phyloP scores from a whole-genome alignment of 305 asterid species.

The Solanum hybrid region DNA sequence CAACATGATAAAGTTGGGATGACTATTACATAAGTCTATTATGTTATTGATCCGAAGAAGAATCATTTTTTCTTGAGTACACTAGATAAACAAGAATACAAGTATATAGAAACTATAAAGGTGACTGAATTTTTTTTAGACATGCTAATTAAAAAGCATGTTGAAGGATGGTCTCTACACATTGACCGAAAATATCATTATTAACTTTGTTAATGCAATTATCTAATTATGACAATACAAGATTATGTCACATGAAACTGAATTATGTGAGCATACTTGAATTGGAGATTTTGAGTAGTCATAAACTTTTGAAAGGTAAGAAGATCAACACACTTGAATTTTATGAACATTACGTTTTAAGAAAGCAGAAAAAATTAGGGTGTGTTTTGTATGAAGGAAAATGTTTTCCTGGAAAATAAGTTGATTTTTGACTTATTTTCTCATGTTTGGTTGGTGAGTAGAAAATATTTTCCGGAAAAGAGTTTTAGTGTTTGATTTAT shows the following conservation, averaged over 20 bases:
- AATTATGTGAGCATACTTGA: neutral
- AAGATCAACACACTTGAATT: neutral
- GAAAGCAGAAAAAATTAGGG: neutral
- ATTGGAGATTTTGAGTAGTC: too few species aligned
- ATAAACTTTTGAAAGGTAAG: neutral
- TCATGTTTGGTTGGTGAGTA: too few species aligned
- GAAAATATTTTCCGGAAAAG: too few species aligned
- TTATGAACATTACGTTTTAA: neutral
- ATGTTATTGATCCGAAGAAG: neutral
- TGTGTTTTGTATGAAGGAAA: too few species aligned
- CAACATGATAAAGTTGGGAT: neutral
- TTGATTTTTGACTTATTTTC: too few species aligned
- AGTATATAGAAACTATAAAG: too few species aligned
- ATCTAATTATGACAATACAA: neutral
- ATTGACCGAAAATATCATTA: neutral
- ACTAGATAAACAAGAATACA: neutral
- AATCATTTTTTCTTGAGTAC: neutral
- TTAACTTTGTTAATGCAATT: neutral
- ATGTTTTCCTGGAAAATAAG: too few species aligned
- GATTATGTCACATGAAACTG: neutral
- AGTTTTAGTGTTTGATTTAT: too few species aligned
- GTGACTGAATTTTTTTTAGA: neutral
- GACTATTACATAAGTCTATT: neutral
- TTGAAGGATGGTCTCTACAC: neutral
- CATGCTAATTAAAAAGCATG: too few species aligned